Evolutionary conservation across 1,139 yeast species (phyloP).

Genomic region (Yamadazyma diddensiae): DNA sequence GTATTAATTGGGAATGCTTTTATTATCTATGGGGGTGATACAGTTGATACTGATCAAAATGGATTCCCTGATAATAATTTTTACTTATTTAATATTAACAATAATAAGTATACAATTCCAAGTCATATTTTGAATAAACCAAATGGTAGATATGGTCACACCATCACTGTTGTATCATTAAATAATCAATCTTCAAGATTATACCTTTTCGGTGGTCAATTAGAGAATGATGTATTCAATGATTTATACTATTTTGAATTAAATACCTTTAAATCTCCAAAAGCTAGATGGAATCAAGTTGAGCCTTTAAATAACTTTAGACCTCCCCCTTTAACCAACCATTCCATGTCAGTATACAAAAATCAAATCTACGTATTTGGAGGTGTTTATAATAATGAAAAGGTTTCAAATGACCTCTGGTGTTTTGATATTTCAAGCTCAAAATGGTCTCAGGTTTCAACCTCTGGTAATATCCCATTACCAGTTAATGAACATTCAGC

Average conservation of each 20-base stretch:
- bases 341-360: conserved; percentile 79
- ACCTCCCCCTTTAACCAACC: conserved; percentile 94
- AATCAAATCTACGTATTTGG: conserved; percentile 81
- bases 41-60: conserved; percentile 76
- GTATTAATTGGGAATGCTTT: conserved; percentile 93
- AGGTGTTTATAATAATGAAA: conserved; percentile 85
- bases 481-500: conserved; percentile 94
- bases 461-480: conserved; percentile 66
- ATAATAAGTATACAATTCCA: conserved; percentile 89
- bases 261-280: conserved; percentile 80
- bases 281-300: conserved; percentile 80
- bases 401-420: conserved; percentile 78
- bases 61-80: conserved; percentile 85
- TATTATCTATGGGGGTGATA: conserved; percentile 95
- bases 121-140: conserved; percentile 82
- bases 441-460: conserved; percentile 59
- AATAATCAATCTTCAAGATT: conserved; percentile 68
- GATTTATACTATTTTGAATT: conserved; percentile 86
- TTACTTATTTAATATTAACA: conserved; percentile 85
- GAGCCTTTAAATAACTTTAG: conserved; percentile 51
- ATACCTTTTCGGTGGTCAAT: conserved; percentile 92
- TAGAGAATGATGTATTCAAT: conserved; percentile 81
- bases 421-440: conserved; percentile 68
- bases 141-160: conserved; percentile 91
- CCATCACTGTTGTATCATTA: conserved; percentile 59